Evolutionary conservation across 2,329 filamentous ascomycete species (phyloP), one percentile per base, ranked within the genome.

Genomic region (Fusarium sp.): DNA sequence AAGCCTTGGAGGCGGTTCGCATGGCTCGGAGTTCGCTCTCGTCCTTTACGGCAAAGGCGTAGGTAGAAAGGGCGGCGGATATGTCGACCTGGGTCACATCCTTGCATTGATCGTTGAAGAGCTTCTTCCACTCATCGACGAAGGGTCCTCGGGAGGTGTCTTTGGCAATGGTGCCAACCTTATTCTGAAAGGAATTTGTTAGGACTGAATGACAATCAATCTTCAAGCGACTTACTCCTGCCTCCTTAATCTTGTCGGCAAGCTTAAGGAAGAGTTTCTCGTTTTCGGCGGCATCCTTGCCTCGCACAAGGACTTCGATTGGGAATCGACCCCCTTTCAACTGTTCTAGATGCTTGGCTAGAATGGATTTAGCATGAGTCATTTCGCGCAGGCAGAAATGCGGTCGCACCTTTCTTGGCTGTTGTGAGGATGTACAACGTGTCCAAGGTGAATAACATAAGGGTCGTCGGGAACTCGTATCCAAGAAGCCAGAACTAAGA

Each of bases 401-500:
- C 39, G 12, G 28, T n/a, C 75, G 44, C 81, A 97, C 95, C 96
- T 90, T 99, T 99, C 86, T 99, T 99, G 67, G 94, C 92, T 11
- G 96, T 99, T 12, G 96, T 99, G 75, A 99, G 91, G 68, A 98
- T 92, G 84, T 96, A 97, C 78, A 98, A 88, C 52, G 91, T 91
- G 70, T 98, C 96, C 70, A 92, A 86, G 3, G 96, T 98, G 82
- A 99, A 91, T 59, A 99, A 89, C 87, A 99, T 94, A 73, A 99
- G 87, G 0, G 96, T 99, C 44, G 96, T 95, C 39, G 96, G 96
- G 80, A 99, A 99, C 83, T 99, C 96, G 87, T 99, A 99, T 79
- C 96, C 96, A 72, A 99, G 90, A 62, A 99, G 89, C 97, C 97
- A 99, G 84, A 98, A 97, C 95, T 98, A 82, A 69, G 75, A 47